Percentiles rank a stretch among this genome's conserved stretches.
phyloP scores from a whole-genome alignment of 768 basidiomycete species.

The Hericium alpestre region DNA sequence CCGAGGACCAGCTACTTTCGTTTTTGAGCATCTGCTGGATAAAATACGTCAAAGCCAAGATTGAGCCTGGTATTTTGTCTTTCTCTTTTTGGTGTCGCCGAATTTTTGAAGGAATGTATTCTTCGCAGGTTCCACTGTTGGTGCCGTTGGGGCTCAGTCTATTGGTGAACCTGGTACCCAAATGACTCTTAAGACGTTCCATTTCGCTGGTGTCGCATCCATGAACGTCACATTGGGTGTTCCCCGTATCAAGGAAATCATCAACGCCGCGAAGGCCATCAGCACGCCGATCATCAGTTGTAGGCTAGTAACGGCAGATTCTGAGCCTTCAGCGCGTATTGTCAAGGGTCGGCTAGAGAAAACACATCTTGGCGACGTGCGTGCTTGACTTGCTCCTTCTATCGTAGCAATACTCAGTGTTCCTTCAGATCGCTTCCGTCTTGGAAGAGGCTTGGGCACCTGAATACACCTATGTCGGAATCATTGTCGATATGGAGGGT shows the following conservation, averaged over 20 bases:
- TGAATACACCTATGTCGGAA: conserved; percentile 84
- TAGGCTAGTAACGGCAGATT: conserved; percentile 74
- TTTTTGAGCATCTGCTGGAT: conserved; percentile 87
- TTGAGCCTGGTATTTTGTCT: conserved; percentile 68
- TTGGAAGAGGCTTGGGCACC: conserved; percentile 95
- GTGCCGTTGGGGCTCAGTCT: conserved; percentile 96
- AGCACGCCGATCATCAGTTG: conserved; percentile 98
- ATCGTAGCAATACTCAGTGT: neutral
- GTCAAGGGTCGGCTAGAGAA: conserved; percentile 95
- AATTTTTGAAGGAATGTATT: neutral
- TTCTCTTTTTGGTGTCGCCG: neutral
- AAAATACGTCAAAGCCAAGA: conserved; percentile 89
- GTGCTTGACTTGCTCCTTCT: conserved; percentile 15
- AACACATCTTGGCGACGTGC: conserved; percentile 85
- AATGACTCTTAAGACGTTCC: conserved; percentile 99
- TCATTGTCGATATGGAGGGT: conserved; percentile 83
- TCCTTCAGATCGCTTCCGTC: conserved; percentile 68
- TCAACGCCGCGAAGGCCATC: conserved; percentile 96
- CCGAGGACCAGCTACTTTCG: conserved; percentile 59
- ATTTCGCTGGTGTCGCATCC: conserved; percentile 98
- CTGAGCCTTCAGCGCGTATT: conserved; percentile 91
- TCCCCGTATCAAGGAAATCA: conserved; percentile 99
- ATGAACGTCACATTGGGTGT: conserved; percentile 99
- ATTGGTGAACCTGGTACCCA: conserved; percentile 99
- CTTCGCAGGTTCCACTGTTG: conserved; percentile 80